Evolutionary conservation across 257 asterid genomes (phyloP), one percentile per base, ranked within the genome.

Genomic region (Fraxinus quadrangulata): DNA sequence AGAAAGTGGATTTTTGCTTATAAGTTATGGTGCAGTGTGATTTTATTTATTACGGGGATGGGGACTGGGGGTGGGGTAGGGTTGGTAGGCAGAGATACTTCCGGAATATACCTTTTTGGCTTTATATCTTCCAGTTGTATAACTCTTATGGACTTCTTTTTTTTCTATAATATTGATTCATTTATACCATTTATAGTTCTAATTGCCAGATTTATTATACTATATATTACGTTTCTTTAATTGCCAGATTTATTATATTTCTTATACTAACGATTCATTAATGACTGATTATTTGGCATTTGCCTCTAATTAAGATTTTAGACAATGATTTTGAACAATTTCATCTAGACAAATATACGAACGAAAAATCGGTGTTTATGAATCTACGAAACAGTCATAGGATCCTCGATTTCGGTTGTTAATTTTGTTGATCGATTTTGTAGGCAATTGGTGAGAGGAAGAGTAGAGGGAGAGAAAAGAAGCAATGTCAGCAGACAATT

Each of bases 401-500:
- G n/a, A 14, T 49, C 23, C 6, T 51, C 61, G 21, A 51, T 51
- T 51, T 19, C 23, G 23, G 16, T 17, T 4, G 37, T 39, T 23
- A 24, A 42, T 71, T 31, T 54, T 56, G 51, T 31, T 21, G 26
- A 16, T 14, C 14, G 5, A 45, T 72, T 26, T 8, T 24, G 37
- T 24, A 23, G 37, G 5, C 47, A 16, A 10, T 21, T 61, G 12
- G 12, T 0, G 67, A 3, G 36, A 16, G 26, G 34, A 30, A 42
- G 13, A 26, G 34, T 31, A 49, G 36, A 73, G 21, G 34, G 68
- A 26, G 45, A 51, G 65, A 47, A 30, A 54, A 71, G 39, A 42
- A 34, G 67, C 67, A 68, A 75, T 82, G 88, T 61, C 88, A 1
- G 86, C 77, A 36, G 85, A 85, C 4, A 89, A 85, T 26, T 40